Conservation (phyloP, 2,329 filamentous ascomycete species). For the Nemania sp. region DNA sequence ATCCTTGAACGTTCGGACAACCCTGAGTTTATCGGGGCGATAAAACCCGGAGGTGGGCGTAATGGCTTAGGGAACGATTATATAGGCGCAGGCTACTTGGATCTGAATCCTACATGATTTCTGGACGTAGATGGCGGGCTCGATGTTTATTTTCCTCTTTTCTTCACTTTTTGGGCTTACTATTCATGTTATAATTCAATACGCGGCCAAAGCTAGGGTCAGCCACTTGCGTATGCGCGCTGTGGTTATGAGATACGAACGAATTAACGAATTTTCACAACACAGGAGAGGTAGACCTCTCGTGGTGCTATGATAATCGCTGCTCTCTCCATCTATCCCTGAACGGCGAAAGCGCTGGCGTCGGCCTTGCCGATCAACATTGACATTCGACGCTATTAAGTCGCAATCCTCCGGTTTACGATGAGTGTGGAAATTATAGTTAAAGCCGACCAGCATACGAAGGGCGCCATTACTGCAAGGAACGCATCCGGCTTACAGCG, state of each 20-base stretch:
- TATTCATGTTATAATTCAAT: conserved; percentile 26
- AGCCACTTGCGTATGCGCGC: conserved; percentile 23
- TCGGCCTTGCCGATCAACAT: conserved; percentile 43
- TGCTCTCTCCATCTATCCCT: conserved; percentile 18
- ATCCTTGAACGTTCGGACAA: conserved; percentile 17
- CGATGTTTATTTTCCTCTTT: not conserved
- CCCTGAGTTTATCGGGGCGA: conserved; percentile 11
- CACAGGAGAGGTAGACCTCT: conserved; percentile 2
- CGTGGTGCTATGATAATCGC: not conserved
- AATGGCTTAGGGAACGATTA: conserved; percentile 18
- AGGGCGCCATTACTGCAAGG: conserved; percentile 9
- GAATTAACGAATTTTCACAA: conserved; percentile 25
- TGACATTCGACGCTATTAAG: conserved; percentile 34
- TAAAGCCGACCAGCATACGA: conserved; percentile 4
- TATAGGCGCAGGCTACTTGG: conserved; percentile 33
- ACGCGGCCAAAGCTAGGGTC: conserved; percentile 22
- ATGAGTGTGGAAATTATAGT: conserved; percentile 30
- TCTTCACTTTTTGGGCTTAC: conserved; percentile 8
- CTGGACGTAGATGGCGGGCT: conserved; percentile 13
- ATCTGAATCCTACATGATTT: conserved; percentile 33
- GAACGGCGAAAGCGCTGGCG: conserved; percentile 31
- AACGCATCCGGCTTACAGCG: not conserved
- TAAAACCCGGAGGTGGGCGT: conserved; percentile 16
- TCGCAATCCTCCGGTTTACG: conserved; percentile 36
- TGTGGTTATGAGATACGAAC: conserved; percentile 34